Percentiles rank a stretch among this genome's conserved stretches.
phyloP scores from a whole-genome alignment of 108 stramenopile genomes.

The Aurantiochytrium sp. region DNA sequence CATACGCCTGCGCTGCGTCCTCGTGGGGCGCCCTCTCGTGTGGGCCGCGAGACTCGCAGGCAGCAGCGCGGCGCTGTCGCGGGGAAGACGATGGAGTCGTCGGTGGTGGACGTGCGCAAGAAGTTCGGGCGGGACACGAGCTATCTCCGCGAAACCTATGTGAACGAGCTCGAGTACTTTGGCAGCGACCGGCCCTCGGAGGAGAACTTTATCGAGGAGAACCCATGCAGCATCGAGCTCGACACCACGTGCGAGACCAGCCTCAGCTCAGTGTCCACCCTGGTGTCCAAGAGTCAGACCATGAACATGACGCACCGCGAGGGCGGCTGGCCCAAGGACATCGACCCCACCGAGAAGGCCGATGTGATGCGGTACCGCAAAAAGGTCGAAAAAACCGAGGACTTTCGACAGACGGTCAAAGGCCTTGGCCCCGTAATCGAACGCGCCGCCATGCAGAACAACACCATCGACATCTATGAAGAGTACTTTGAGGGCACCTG shows the following conservation, averaged over 20 bases:
- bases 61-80: background rate
- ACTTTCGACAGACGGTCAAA: conserved; percentile 73
- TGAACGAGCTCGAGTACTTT: conserved; percentile 33
- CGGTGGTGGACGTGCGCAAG: background rate
- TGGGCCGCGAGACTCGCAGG: too few species aligned
- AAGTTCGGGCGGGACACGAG: conserved; percentile 10
- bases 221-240: conserved; percentile 23
- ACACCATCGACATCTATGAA: conserved; percentile 82
- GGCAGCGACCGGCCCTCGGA: conserved; percentile 8
- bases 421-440: conserved; percentile 67
- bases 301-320: conserved; percentile 48
- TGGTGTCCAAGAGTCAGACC: conserved; percentile 3
- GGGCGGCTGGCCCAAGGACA: conserved; percentile 87
- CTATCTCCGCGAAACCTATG: background rate
- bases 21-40: too few species aligned
- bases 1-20: too few species aligned
- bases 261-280: background rate
- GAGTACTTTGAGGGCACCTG: conserved; percentile 61
- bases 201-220: conserved; percentile 1
- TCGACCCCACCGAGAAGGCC: conserved; percentile 74
- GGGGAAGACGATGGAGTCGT: background rate
- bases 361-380: conserved; percentile 70
- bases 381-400: conserved; percentile 72
- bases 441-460: conserved; percentile 77
- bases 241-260: conserved; percentile 7